These are phyloP conservation scores for Penicillium robsamsonii DNA, from an alignment of 495 filamentous ascomycete species.

Conservation along the genomic window DNA sequence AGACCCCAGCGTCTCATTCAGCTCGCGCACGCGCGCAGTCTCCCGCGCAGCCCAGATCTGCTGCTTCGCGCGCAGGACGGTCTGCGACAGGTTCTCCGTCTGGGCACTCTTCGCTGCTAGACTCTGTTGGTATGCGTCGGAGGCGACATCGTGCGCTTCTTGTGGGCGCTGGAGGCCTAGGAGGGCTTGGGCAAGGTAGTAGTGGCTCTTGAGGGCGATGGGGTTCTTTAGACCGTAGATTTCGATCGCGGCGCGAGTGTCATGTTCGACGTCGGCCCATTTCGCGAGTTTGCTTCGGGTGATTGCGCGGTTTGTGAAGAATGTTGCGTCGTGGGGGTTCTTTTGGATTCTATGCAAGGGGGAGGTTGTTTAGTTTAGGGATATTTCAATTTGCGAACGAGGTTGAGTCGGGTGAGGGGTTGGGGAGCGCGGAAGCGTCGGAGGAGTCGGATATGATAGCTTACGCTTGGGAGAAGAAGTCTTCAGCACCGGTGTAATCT, in stretches of 20 bases:
- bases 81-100: conserved; percentile 60
- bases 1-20: conserved; percentile 46
- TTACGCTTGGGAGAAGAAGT: conserved; percentile 82
- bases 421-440: neutral
- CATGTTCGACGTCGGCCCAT: conserved; percentile 75
- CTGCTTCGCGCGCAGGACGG: conserved; percentile 78
- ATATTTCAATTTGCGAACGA: neutral
- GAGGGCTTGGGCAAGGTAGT: conserved; percentile 80
- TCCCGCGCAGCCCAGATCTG: conserved; percentile 51
- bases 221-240: conserved; percentile 55
- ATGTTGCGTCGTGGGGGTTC: conserved; percentile 46
- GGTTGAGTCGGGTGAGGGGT: neutral
- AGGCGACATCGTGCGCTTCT: conserved; percentile 69
- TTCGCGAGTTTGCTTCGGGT: conserved; percentile 68
- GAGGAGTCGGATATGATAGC: conserved; percentile 23
- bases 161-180: conserved; percentile 69
- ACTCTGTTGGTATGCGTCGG: conserved; percentile 72
- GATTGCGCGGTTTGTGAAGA: conserved; percentile 85
- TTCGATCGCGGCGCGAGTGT: conserved; percentile 71
- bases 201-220: conserved; percentile 70
- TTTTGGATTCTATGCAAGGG: conserved; percentile 42
- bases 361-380: neutral
- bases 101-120: conserved; percentile 56
- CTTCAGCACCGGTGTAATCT: conserved; percentile 73
- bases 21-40: conserved; percentile 45